phyloP scores from a whole-genome alignment of 371 early-diverging fungal species.

The Lichtheimia ornata region DNA sequence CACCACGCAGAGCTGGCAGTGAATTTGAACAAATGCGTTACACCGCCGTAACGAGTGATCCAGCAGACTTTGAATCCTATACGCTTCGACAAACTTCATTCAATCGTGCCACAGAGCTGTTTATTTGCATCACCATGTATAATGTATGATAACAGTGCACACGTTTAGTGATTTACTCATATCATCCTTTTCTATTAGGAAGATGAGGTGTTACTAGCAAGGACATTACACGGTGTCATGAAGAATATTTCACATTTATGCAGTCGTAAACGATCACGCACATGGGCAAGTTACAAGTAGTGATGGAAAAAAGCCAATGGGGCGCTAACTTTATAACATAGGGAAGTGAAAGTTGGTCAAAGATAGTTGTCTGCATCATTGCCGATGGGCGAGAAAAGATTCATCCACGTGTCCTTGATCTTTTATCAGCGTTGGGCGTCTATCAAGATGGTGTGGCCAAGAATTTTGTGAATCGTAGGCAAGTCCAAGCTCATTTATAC shows the following conservation, averaged over 20 bases:
- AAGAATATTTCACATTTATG: constrained; percentile 88
- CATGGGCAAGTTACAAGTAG: constrained; percentile 34
- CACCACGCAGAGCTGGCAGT: constrained; percentile 53
- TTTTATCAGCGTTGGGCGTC: constrained; percentile 84
- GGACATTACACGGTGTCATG: constrained; percentile 83
- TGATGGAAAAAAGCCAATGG: too few relatives aligned
- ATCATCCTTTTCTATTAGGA: constrained; percentile 48
- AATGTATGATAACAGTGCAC: constrained; percentile 53
- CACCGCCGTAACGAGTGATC: constrained; percentile 76
- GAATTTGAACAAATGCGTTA: constrained; percentile 80
- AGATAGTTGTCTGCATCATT: constrained; percentile 87
- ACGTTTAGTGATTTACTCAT: neutral
- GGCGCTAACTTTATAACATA: constrained; percentile 36
- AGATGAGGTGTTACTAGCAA: constrained; percentile 82
- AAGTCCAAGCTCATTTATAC: constrained; percentile 81
- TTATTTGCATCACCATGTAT: constrained; percentile 91
- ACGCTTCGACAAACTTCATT: constrained; percentile 79
- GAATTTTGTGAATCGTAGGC: constrained; percentile 56
- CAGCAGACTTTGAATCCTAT: constrained; percentile 81
- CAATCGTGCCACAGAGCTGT: constrained; percentile 77
- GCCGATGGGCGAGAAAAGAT: constrained; percentile 79
- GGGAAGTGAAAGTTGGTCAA: constrained; percentile 89
- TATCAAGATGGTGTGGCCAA: constrained; percentile 91
- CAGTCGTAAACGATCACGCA: constrained; percentile 64
- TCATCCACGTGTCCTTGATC: constrained; percentile 74